A percentile compares a stretch with the other conserved stretches of the same genome.
phyloP scores from a whole-genome alignment of 495 filamentous ascomycete species.

The Penicillium argentinense region DNA sequence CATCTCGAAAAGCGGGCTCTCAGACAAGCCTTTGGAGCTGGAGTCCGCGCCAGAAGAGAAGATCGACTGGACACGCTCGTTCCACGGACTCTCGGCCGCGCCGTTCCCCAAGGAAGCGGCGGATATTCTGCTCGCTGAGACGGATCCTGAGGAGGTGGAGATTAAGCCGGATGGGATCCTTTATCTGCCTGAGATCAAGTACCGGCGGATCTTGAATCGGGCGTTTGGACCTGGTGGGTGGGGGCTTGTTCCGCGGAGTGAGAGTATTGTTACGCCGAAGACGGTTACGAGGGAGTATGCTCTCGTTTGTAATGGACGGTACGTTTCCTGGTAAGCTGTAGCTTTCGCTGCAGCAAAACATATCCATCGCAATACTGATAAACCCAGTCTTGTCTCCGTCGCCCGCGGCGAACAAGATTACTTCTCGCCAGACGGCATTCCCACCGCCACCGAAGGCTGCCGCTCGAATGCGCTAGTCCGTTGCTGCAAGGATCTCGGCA shows the following conservation, averaged over 20 bases:
- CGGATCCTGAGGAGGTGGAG: constrained; percentile 78
- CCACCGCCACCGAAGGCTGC: constrained; percentile 95
- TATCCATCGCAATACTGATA: background rate
- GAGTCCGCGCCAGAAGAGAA: constrained; percentile 43
- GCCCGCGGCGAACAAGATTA: constrained; percentile 95
- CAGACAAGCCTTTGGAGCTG: constrained; percentile 52
- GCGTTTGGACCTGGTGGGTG: constrained; percentile 96
- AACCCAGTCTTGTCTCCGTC: constrained; percentile 76
- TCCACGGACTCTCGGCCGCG: constrained; percentile 76
- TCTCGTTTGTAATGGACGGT: constrained; percentile 86
- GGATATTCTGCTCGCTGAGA: constrained; percentile 65
- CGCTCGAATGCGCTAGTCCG: constrained; percentile 96
- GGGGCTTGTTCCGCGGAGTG: constrained; percentile 87
- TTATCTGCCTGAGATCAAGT: constrained; percentile 98
- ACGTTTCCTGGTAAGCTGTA: constrained; percentile 31
- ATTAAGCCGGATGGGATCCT: constrained; percentile 96
- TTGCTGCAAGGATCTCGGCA: constrained; percentile 95
- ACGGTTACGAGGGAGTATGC: constrained; percentile 94
- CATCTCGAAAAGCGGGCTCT: constrained; percentile 53
- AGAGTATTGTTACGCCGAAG: constrained; percentile 86
- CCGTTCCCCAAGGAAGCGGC: constrained; percentile 77
- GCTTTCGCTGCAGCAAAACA: no score
- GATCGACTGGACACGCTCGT: constrained; percentile 93
- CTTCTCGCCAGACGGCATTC: constrained; percentile 87
- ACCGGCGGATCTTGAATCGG: constrained; percentile 83